phyloP scores from a whole-genome alignment of 345 rosid genomes.

The Eutrema japonicum region DNA sequence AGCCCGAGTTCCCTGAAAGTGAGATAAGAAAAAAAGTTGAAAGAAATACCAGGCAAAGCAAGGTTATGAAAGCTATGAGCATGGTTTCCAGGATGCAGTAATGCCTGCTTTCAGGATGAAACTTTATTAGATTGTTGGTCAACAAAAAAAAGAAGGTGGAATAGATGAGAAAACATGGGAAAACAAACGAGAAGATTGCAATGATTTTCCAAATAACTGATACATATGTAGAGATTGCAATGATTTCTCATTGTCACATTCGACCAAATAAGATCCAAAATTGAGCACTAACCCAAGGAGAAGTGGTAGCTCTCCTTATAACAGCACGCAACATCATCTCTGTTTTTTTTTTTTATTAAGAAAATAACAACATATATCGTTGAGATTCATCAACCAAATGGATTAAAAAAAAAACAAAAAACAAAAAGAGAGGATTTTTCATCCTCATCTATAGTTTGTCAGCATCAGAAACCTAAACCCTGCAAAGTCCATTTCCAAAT shows the following conservation, averaged over 20 bases:
- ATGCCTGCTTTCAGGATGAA: too few relatives aligned
- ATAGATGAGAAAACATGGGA: too few relatives aligned
- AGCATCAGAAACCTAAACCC: slow-evolving; percentile 18
- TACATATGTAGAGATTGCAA: neutral
- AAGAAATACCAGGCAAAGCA: slow-evolving; percentile 50
- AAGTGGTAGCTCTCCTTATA: slow-evolving; percentile 43
- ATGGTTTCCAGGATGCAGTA: slow-evolving; percentile 46
- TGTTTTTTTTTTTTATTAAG: neutral
- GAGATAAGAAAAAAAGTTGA: too few relatives aligned
- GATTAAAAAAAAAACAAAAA: too few relatives aligned
- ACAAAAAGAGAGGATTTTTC: neutral
- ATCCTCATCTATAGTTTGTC: neutral
- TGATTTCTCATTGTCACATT: too few relatives aligned
- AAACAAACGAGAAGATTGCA: slow-evolving; percentile 38
- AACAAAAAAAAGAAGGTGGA: too few relatives aligned
- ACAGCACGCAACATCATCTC: slow-evolving; percentile 50
- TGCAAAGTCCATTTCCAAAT: neutral
- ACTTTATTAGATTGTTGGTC: too few relatives aligned
- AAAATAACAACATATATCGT: too few relatives aligned
- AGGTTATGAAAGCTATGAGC: slow-evolving; percentile 50
- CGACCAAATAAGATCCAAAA: neutral
- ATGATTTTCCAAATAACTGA: slow-evolving; percentile 41
- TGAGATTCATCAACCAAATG: slow-evolving; percentile 23
- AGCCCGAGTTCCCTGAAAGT: neutral
- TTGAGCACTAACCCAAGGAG: slow-evolving; percentile 47